These are phyloP conservation scores for Phascolomyces articulosus DNA, from an alignment of 371 early-diverging fungal genomes.

Conservation along the genomic window DNA sequence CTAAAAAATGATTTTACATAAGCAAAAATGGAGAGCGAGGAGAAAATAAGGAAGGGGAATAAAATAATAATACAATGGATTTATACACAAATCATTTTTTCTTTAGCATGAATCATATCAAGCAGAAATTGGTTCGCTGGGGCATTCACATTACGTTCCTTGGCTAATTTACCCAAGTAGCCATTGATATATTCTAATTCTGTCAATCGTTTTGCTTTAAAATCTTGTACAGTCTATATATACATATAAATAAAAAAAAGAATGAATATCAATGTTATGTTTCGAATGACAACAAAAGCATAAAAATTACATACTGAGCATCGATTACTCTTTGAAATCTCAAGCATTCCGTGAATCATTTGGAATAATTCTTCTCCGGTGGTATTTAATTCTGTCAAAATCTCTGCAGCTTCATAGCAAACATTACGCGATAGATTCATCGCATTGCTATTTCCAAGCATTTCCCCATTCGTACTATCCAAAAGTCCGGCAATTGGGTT, in stretches of 20 bases:
- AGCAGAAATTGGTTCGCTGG: constrained; percentile 26
- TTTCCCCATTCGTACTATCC: constrained; percentile 44
- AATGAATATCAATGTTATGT: no score
- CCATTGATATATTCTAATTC: constrained; percentile 70
- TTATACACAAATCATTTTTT: constrained; percentile 8
- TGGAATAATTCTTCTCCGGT: constrained; percentile 23
- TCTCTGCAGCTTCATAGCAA: constrained; percentile 34
- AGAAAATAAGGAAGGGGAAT: neutral
- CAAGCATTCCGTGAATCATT: constrained; percentile 29
- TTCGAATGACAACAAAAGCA: no score
- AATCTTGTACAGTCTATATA: constrained; percentile 51
- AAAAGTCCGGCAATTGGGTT: constrained; percentile 60
- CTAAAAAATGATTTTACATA: no score
- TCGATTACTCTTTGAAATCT: constrained; percentile 41
- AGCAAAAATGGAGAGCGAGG: no score
- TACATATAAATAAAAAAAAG: no score
- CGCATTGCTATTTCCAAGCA: constrained; percentile 23
- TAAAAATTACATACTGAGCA: constrained; percentile 36
- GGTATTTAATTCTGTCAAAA: constrained; percentile 30
- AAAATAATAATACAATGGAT: neutral
- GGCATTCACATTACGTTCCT: constrained; percentile 13
- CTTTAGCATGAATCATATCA: constrained; percentile 38
- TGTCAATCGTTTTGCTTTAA: constrained; percentile 36
- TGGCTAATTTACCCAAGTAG: constrained; percentile 42
- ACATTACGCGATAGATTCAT: constrained; percentile 21